Base-by-base conservation (phyloP, 805 yeast species). In the Ogataea corticis region DNA sequence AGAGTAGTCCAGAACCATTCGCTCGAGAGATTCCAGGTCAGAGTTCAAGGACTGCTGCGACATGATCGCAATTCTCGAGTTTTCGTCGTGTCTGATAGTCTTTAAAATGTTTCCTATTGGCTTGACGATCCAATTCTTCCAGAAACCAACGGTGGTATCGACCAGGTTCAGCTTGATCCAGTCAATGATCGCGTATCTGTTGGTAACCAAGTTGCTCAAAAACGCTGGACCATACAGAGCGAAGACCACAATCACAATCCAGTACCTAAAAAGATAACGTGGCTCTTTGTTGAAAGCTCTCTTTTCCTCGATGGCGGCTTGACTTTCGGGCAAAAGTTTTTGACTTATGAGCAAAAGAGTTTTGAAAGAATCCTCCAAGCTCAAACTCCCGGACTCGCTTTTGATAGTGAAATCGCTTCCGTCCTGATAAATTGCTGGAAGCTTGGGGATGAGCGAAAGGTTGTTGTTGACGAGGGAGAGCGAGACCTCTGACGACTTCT, bases 51-150 rank as follows among this genome's bases (percentile, higher is more conserved):
- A 85, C 44, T 86, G 85, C 60, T 85, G 85, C 3, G 92, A 81
- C 66, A 87, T 82, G 17, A 90, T 77, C 0, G 96, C 85, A 35
- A 90, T 79, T 47, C 83, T 78, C 1, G 84, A 78, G 30, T 73
- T 71, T 13, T 85, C 85, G 60, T 91, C 97, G 63, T 87, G 94
- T 42, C 94, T 75, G n/a, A 92, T 82, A 0, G 96, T 89, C 38
- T 79, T 75, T 52, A 88, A 68, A 51, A 92, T 83, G 55, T 86
- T 83, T 33, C 71, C 69, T 15, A 87, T 59, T 1, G 98, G 99
- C 37, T 76, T 76, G 33, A 88, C 68, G 3, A 92, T 76, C 98
- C 99, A 92, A 62, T 91, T 89, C 27, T 72, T 65, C 71, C 83
- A 77, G 55, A 91, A 84, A 3, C 92, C 88, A 23, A 60, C 58